Percentiles rank a stretch among this genome's conserved stretches.
phyloP scores from a whole-genome alignment of 1,284 basidiomycete species.

The Ustilago shanxiensis region DNA sequence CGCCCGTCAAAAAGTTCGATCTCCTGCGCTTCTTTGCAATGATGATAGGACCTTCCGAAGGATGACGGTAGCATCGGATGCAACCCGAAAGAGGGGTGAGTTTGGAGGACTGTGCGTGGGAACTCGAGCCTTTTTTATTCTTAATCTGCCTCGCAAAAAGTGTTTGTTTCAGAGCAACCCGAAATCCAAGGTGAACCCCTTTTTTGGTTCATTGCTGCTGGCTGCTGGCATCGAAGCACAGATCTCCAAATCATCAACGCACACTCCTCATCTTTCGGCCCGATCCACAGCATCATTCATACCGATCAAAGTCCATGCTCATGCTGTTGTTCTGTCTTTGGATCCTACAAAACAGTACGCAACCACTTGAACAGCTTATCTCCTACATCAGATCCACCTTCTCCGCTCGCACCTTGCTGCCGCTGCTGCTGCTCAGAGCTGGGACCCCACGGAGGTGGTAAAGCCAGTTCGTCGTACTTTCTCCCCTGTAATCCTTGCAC shows the following conservation, averaged over 20 bases:
- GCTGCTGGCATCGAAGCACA: no score
- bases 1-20: background rate
- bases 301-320: background rate
- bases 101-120: background rate
- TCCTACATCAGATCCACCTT: background rate
- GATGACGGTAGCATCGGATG: background rate
- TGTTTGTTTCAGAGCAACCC: slow-evolving; percentile 12
- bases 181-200: background rate
- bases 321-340: background rate
- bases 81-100: background rate
- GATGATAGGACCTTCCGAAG: background rate
- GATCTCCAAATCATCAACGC: background rate
- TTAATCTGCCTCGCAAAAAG: background rate
- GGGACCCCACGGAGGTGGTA: slow-evolving; percentile 45
- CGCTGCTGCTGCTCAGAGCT: slow-evolving; percentile 3
- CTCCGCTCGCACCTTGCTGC: background rate
- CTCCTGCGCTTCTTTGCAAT: background rate
- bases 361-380: slow-evolving; percentile 27
- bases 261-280: background rate
- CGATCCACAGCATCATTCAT: background rate
- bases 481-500: slow-evolving; percentile 28
- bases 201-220: background rate
- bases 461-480: slow-evolving; percentile 52
- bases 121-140: no score
- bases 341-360: slow-evolving; percentile 24